Conservation (phyloP, 768 basidiomycete species). For the Vararia minispora region DNA sequence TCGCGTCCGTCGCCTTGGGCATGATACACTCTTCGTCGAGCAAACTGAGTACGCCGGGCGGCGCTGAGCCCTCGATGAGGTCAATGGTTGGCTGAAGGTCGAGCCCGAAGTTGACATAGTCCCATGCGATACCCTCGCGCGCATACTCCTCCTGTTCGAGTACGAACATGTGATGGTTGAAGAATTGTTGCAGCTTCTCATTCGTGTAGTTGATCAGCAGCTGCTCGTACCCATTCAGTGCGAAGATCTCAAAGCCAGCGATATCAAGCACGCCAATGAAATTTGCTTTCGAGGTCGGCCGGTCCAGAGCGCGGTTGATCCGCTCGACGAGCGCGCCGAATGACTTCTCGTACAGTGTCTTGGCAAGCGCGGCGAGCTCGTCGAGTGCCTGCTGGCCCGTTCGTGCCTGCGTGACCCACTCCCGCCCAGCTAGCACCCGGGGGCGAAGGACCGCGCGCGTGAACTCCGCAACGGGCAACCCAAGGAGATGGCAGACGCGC, state of each 20-base stretch:
- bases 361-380: constrained; percentile 84
- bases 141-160: constrained; percentile 98
- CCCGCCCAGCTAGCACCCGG: constrained; percentile 84
- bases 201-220: constrained; percentile 98
- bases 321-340: constrained; percentile 91
- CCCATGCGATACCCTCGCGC: constrained; percentile 94
- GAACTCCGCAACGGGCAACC: constrained; percentile 80
- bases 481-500: constrained; percentile 84
- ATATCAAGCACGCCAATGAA: constrained; percentile 99
- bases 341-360: constrained; percentile 94
- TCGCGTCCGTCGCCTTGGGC: constrained; percentile 95
- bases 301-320: constrained; percentile 88
- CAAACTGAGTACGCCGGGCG: constrained; percentile 84
- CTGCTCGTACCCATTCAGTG: constrained; percentile 92
- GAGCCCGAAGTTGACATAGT: constrained; percentile 95
- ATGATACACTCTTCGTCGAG: constrained; percentile 99
- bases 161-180: constrained; percentile 99
- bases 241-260: constrained; percentile 97
- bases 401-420: constrained; percentile 93
- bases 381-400: constrained; percentile 87
- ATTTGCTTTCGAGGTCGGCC: constrained; percentile 82
- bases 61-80: constrained; percentile 72
- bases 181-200: constrained; percentile 95
- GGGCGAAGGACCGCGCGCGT: constrained; percentile 82
- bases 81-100: constrained; percentile 98